These are phyloP conservation scores for Rosa chinensis DNA, from an alignment of 306 rosid genomes.

Conservation along the genomic window DNA sequence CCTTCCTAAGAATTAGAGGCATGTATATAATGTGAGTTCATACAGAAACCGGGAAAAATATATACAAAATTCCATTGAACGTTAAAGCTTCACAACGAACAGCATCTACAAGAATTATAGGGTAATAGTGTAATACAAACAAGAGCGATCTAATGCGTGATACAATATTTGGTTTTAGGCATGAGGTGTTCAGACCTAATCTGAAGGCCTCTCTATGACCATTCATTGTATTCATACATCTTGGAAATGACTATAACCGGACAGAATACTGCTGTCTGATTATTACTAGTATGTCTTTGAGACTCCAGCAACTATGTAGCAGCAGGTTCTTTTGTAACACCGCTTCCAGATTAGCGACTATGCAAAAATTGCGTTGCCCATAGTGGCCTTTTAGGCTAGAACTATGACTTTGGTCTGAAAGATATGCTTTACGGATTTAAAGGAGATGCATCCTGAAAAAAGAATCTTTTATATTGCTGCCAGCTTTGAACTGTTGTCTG, in stretches of 20 bases:
- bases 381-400: not conserved
- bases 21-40: not conserved
- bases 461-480: not conserved
- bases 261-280: not conserved
- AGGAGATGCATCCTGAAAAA: too few species aligned
- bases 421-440: too few species aligned
- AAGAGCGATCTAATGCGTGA: not conserved
- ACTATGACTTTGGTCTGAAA: not conserved
- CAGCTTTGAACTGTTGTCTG: not conserved
- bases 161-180: not conserved
- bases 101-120: not conserved
- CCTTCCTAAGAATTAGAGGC: not conserved
- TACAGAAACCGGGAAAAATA: not conserved
- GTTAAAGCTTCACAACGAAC: not conserved
- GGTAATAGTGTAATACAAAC: not conserved
- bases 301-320: not conserved
- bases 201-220: constrained; percentile 1
- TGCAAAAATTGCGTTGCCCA: not conserved
- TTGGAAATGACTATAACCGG: not conserved
- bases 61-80: not conserved
- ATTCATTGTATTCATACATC: not conserved
- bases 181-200: not conserved
- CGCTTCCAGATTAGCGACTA: not conserved
- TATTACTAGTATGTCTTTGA: not conserved
- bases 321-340: not conserved